phyloP scores from a whole-genome alignment of 768 basidiomycete genomes.

The Suillus variegatus region DNA sequence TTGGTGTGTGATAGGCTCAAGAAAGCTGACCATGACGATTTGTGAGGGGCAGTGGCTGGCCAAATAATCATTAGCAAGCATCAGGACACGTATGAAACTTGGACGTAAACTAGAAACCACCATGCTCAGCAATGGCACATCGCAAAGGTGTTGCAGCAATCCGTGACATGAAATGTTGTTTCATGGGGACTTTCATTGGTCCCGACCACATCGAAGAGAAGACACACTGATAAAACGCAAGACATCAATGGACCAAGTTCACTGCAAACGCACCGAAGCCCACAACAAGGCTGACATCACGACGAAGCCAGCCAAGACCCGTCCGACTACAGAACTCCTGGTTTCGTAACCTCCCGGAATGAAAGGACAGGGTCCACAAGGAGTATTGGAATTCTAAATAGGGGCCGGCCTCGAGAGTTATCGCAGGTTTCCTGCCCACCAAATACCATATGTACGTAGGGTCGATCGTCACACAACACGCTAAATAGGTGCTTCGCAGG shows the following conservation, averaged over 20 bases:
- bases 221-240: background rate
- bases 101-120: background rate
- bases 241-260: background rate
- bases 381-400: background rate
- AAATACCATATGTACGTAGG: background rate
- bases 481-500: background rate
- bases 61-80: background rate
- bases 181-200: slow-evolving; percentile 9
- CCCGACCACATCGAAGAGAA: background rate
- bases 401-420: background rate
- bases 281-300: background rate
- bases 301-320: background rate
- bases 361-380: background rate
- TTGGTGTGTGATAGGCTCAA: background rate
- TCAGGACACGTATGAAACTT: background rate
- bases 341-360: background rate
- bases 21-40: background rate
- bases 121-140: background rate
- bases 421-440: background rate
- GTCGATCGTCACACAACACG: background rate
- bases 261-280: background rate
- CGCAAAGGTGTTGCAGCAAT: background rate
- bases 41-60: background rate
- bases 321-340: background rate
- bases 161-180: slow-evolving; percentile 1